phyloP scores from a whole-genome alignment of 2,329 filamentous ascomycete genomes.

The Botryotinia globosa region DNA sequence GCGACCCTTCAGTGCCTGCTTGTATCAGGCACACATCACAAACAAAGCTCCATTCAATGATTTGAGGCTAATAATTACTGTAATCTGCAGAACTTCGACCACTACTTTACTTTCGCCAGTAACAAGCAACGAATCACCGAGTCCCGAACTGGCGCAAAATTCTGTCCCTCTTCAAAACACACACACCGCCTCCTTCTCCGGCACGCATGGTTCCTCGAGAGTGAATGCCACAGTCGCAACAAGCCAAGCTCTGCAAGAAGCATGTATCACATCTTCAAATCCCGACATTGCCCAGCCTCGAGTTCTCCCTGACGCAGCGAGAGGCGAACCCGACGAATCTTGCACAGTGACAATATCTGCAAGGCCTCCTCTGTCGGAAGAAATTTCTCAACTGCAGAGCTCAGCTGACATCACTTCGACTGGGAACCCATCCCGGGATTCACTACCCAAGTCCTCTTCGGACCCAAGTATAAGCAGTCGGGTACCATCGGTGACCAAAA shows the following conservation, averaged over 20 bases:
- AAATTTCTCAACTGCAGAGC: not conserved
- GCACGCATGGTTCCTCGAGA: not conserved
- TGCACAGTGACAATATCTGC: conserved; percentile 5
- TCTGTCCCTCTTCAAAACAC: not conserved
- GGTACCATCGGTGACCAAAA: not conserved
- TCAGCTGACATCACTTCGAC: conserved; percentile 2
- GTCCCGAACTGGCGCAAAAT: conserved; percentile 39
- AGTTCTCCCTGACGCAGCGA: conserved; percentile 4
- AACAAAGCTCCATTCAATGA: not conserved
- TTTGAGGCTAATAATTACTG: conserved; percentile 16
- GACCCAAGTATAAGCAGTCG: not conserved
- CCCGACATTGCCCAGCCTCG: not conserved
- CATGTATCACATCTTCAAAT: conserved; percentile 11
- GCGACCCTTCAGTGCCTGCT: not conserved
- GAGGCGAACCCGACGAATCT: conserved; percentile 9
- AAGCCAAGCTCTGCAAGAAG: not conserved
- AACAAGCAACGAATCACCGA: conserved; percentile 56
- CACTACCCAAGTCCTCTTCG: not conserved
- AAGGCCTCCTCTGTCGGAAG: not conserved
- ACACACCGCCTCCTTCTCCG: not conserved
- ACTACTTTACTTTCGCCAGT: conserved; percentile 49
- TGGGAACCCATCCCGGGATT: not conserved
- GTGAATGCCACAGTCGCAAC: not conserved
- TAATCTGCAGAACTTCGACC: not conserved
- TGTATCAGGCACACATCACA: not conserved